Evolutionary conservation across 768 basidiomycete species (phyloP).

Genomic region (Naganishia onofrii): DNA sequence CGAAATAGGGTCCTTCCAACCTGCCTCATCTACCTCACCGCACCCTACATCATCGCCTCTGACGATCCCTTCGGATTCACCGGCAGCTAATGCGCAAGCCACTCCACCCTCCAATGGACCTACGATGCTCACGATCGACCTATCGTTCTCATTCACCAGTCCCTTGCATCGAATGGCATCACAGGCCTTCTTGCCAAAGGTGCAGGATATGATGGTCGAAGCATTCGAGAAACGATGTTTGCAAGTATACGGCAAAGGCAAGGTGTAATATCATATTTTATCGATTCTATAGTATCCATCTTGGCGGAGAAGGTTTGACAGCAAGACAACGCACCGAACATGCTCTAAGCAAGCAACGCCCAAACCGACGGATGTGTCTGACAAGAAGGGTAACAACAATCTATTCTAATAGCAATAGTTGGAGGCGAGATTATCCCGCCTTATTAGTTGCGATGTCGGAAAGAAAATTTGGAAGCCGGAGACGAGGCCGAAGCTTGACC

Average conservation of each 20-base stretch:
- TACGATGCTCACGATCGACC: constrained; percentile 80
- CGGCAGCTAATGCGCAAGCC: background rate
- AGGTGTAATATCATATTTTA: background rate
- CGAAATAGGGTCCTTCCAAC: constrained; percentile 58
- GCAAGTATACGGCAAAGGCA: constrained; percentile 63
- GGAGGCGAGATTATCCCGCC: too few species aligned
- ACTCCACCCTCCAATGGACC: constrained; percentile 50
- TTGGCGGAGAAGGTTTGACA: too few species aligned
- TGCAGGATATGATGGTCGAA: constrained; percentile 81
- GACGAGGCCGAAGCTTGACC: background rate
- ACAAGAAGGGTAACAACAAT: background rate
- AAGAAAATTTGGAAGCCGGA: constrained; percentile 15
- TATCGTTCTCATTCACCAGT: constrained; percentile 81
- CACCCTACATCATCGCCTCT: constrained; percentile 47
- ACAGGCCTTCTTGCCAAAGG: constrained; percentile 76
- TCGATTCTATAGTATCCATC: constrained; percentile 2
- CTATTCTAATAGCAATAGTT: background rate
- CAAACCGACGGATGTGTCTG: background rate
- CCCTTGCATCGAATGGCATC: constrained; percentile 82
- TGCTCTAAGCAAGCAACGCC: background rate
- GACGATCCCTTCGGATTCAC: constrained; percentile 26
- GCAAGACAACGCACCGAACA: background rate
- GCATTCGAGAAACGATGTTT: constrained; percentile 86
- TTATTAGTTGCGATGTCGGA: constrained; percentile 8
- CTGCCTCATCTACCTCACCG: constrained; percentile 57